Percentiles rank a stretch among this genome's conserved stretches.
Conservation (phyloP, 2,329 filamentous ascomycete genomes). For the Geoglossum cookeanum region DNA sequence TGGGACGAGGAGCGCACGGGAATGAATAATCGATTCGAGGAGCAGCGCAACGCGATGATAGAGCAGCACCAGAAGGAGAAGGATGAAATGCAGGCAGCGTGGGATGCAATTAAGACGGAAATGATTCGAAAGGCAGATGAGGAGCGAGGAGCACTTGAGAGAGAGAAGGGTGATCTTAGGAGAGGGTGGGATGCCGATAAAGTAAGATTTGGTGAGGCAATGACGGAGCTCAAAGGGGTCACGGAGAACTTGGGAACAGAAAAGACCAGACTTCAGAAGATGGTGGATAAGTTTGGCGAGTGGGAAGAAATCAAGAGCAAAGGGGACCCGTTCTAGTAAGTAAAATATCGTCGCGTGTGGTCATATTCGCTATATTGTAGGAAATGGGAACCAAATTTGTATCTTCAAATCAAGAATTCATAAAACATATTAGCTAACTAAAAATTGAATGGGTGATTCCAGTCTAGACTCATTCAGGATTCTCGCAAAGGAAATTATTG, state of each 20-base stretch:
- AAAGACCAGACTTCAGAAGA: constrained; percentile 23
- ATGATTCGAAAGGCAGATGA: constrained; percentile 16
- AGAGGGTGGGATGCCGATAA: constrained; percentile 14
- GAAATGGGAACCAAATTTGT: background rate
- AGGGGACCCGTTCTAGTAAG: constrained; percentile 26
- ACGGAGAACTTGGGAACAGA: constrained; percentile 22
- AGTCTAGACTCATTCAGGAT: constrained; percentile 33
- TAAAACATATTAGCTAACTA: constrained; percentile 3
- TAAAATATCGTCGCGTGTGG: constrained; percentile 8
- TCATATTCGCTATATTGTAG: background rate
- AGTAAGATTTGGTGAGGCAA: constrained; percentile 9
- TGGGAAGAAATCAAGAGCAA: constrained; percentile 24
- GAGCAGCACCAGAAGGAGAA: constrained; percentile 15
- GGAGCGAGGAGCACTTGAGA: constrained; percentile 17
- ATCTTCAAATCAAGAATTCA: background rate
- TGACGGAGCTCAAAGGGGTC: constrained; percentile 14
- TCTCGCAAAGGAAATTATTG: constrained; percentile 30
- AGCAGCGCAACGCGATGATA: constrained; percentile 26
- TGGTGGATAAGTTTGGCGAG: constrained; percentile 24
- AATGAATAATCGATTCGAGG: constrained; percentile 30
- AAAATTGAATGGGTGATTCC: constrained; percentile 7
- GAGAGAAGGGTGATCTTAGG: constrained; percentile 15
- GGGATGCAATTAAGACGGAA: constrained; percentile 18
- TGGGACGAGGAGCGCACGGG: constrained; percentile 31
- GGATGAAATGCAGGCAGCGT: constrained; percentile 26